These are phyloP conservation scores for Boletus huronensis DNA, from an alignment of 768 basidiomycete genomes.

Conservation along the genomic window DNA sequence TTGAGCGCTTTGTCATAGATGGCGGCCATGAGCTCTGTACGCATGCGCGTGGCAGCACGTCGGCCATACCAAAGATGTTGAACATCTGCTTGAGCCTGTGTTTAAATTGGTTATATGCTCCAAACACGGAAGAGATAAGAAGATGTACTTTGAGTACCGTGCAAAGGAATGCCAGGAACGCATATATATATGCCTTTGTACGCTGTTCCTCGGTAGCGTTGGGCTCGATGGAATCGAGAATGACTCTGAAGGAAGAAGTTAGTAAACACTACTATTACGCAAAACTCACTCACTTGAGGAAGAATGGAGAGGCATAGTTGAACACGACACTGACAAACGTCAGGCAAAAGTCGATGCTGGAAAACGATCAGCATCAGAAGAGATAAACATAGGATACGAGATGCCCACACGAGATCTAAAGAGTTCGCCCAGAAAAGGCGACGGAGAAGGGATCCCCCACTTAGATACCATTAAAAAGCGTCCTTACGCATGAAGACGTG, in stretches of 20 bases:
- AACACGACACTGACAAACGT: constrained; percentile 69
- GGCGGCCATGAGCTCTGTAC: constrained; percentile 75
- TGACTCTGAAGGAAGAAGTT: constrained; percentile 36
- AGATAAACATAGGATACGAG: background rate
- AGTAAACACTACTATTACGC: background rate
- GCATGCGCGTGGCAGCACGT: constrained; percentile 68
- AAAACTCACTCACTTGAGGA: constrained; percentile 57
- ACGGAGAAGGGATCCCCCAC: constrained; percentile 36
- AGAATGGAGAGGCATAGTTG: constrained; percentile 81
- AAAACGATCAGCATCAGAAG: background rate
- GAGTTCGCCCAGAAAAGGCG: constrained; percentile 45
- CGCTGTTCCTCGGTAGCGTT: constrained; percentile 47
- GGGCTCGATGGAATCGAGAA: constrained; percentile 54
- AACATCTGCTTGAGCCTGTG: constrained; percentile 59
- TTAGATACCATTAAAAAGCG: constrained; percentile 3
- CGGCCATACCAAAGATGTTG: constrained; percentile 81
- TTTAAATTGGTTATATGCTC: background rate
- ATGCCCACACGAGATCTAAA: constrained; percentile 38
- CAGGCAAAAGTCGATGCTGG: constrained; percentile 59
- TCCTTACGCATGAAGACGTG: background rate
- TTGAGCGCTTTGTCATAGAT: constrained; percentile 89
- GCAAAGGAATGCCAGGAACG: constrained; percentile 67
- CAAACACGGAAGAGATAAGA: background rate
- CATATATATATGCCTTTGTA: constrained; percentile 71
- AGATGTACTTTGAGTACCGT: constrained; percentile 32